These are phyloP conservation scores for Jamesozyma jinghongensis DNA, from an alignment of 805 yeast genomes.

Conservation along the genomic window DNA sequence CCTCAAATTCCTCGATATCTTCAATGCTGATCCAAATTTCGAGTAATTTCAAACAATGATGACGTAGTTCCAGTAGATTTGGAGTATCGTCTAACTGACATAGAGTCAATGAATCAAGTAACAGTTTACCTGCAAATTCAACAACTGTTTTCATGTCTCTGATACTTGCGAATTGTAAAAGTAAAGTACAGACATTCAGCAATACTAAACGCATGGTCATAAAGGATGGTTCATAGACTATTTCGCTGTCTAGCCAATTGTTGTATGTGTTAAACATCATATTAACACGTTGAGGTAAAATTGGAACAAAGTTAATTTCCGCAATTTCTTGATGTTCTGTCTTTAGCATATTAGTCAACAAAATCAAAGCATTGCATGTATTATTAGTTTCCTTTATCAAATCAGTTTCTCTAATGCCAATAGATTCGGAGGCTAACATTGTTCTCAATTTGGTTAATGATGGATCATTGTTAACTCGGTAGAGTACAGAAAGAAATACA, in stretches of 20 bases:
- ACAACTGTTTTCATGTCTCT: slow-evolving; percentile 32
- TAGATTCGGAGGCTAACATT: slow-evolving; percentile 52
- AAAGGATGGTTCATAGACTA: slow-evolving; percentile 51
- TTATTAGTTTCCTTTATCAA: slow-evolving; percentile 37
- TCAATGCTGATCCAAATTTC: slow-evolving; percentile 21
- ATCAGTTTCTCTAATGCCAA: slow-evolving; percentile 42
- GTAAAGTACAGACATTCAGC: slow-evolving; percentile 34
- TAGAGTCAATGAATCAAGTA: slow-evolving; percentile 27
- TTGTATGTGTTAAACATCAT: slow-evolving; percentile 49
- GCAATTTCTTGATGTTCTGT: not conserved
- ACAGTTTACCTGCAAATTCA: slow-evolving; percentile 38
- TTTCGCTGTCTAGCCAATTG: slow-evolving; percentile 53
- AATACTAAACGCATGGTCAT: slow-evolving; percentile 42
- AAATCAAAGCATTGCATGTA: slow-evolving; percentile 31
- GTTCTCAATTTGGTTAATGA: slow-evolving; percentile 48
- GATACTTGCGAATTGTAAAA: slow-evolving; percentile 27
- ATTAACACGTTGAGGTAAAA: slow-evolving; percentile 55
- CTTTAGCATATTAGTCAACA: slow-evolving; percentile 37
- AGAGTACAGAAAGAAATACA: slow-evolving; percentile 28
- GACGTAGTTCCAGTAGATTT: slow-evolving; percentile 35
- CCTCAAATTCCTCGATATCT: slow-evolving; percentile 26
- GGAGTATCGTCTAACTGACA: slow-evolving; percentile 31
- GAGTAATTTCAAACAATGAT: slow-evolving; percentile 39
- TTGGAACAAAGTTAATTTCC: slow-evolving; percentile 31
- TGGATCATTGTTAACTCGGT: slow-evolving; percentile 28